phyloP scores from a whole-genome alignment of 345 rosid genomes.

The Eucalyptus curtisii region DNA sequence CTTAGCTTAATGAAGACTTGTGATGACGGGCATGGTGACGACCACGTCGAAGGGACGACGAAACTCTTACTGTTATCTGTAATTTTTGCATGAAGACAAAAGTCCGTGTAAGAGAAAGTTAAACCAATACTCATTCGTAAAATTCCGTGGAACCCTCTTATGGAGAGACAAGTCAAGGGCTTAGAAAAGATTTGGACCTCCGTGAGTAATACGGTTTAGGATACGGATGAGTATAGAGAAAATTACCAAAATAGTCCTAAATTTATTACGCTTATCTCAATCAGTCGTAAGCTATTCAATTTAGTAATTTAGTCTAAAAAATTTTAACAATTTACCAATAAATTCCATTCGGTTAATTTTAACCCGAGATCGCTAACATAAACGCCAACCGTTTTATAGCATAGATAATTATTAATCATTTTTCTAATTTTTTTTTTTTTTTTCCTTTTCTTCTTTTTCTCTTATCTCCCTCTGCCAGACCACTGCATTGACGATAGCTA shows the following conservation, averaged over 20 bases:
- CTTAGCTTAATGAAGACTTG: too few species aligned
- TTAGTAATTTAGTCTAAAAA: fast-evolving
- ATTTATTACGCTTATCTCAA: too few species aligned
- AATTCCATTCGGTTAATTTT: too few species aligned
- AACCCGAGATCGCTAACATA: fast-evolving
- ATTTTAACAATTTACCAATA: fast-evolving
- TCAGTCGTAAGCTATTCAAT: too few species aligned
- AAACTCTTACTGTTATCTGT: too few species aligned
- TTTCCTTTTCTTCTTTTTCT: fast-evolving
- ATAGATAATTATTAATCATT: too few species aligned
- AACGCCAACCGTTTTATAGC: fast-evolving
- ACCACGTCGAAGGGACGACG: background rate
- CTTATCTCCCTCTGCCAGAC: fast-evolving
- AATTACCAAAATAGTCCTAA: fast-evolving
- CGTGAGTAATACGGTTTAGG: background rate
- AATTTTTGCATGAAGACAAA: background rate
- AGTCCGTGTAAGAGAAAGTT: background rate
- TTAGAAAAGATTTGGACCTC: background rate
- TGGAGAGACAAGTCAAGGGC: background rate
- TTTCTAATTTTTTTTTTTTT: too few species aligned
- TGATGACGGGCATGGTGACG: background rate
- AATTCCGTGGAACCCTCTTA: fast-evolving
- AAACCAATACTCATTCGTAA: background rate
- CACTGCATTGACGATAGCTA: fast-evolving
- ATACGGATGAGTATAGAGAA: background rate